Percentiles rank a stretch among this genome's conserved stretches.
Evolutionary conservation across 2,329 filamentous ascomycete species (phyloP).

Genomic region (Chaetomiaceae sp.): DNA sequence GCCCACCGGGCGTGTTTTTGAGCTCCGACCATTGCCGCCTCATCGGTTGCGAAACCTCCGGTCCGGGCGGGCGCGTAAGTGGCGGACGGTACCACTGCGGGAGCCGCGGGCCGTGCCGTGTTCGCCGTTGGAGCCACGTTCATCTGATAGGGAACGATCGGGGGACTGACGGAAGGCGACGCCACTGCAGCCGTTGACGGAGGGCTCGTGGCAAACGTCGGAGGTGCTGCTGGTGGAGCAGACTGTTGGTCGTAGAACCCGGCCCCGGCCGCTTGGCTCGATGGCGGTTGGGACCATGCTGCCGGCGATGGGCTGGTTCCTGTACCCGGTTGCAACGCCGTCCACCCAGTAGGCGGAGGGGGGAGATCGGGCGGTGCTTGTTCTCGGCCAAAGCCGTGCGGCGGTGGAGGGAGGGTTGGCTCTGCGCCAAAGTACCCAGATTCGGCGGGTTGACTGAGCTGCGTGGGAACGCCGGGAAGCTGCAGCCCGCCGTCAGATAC

Average conservation of each 20-base stretch:
- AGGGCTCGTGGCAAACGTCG: constrained; percentile 24
- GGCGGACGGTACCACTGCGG: constrained; percentile 21
- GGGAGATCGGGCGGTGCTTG: constrained; percentile 27
- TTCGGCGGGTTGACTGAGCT: constrained; percentile 15
- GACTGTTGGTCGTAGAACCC: constrained; percentile 18
- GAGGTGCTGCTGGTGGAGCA: constrained; percentile 21
- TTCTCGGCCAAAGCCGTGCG: constrained; percentile 25
- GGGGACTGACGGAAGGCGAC: constrained; percentile 24
- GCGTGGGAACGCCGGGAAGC: constrained; percentile 27
- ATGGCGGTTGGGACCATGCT: constrained; percentile 17
- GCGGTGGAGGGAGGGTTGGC: constrained; percentile 27
- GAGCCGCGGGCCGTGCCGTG: constrained; percentile 15
- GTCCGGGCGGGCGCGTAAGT: constrained; percentile 15
- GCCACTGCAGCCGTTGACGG: constrained; percentile 26
- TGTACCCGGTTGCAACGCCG: constrained; percentile 22
- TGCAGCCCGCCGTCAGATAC: constrained; percentile 23
- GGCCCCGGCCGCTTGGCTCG: constrained; percentile 4
- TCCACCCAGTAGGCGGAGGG: constrained; percentile 16
- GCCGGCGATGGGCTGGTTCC: constrained; percentile 15
- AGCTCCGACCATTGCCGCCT: constrained; percentile 65
- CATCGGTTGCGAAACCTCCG: constrained; percentile 43
- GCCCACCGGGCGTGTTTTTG: constrained; percentile 98
- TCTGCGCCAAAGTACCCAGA: constrained; percentile 23
- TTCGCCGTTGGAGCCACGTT: constrained; percentile 20
- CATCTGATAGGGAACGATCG: constrained; percentile 18